A percentile compares a stretch with the other conserved stretches of the same genome.
Conservation (phyloP, 2,329 filamentous ascomycete species). For the Colletotrichum orchidophilum region DNA sequence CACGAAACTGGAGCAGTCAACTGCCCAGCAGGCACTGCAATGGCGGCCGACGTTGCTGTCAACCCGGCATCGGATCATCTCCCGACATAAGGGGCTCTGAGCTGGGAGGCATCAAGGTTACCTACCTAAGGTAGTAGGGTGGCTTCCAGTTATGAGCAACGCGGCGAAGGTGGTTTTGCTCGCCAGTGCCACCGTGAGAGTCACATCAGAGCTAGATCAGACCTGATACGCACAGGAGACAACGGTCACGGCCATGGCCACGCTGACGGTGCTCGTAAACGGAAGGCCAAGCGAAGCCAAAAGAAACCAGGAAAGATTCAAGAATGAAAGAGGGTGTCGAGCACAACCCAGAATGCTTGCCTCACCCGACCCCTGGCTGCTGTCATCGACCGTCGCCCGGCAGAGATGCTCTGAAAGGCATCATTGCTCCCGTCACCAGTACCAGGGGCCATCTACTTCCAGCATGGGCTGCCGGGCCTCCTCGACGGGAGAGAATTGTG, state of each 20-base stretch:
- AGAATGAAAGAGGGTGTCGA: background rate
- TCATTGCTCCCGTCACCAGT: background rate
- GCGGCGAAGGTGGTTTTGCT: too few relatives aligned
- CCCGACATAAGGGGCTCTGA: background rate
- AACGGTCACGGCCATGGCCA: background rate
- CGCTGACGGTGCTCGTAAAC: background rate
- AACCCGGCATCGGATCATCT: conserved; percentile 12
- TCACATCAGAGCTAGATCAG: conserved; percentile 4
- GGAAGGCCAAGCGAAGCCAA: background rate
- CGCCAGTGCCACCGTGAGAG: conserved; percentile 2
- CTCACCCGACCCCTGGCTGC: background rate
- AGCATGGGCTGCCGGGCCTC: background rate
- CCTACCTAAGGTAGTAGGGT: too few relatives aligned
- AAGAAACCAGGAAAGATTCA: background rate
- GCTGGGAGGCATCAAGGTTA: background rate
- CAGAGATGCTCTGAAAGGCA: background rate
- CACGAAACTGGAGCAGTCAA: conserved; percentile 25
- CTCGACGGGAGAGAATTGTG: background rate
- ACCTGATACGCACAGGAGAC: background rate
- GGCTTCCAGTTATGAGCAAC: too few relatives aligned
- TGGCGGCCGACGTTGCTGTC: conserved; percentile 18
- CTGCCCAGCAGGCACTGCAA: background rate
- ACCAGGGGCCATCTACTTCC: background rate
- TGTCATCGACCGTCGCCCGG: background rate
- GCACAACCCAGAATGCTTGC: background rate